Percentiles rank a stretch among this genome's conserved stretches.
phyloP scores from a whole-genome alignment of 257 asterid genomes.

The Solanum chilense region DNA sequence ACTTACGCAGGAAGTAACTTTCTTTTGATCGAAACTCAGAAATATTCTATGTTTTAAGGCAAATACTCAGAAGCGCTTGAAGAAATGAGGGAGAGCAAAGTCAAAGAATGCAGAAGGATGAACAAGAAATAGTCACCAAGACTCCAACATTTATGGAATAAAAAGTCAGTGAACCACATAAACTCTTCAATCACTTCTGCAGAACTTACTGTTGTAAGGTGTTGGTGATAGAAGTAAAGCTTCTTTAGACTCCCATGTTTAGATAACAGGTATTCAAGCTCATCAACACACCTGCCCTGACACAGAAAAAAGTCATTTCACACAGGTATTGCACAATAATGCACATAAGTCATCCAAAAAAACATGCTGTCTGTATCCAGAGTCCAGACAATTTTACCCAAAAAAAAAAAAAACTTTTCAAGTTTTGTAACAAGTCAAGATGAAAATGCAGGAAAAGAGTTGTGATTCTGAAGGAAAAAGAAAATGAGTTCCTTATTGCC shows the following conservation, averaged over 20 bases:
- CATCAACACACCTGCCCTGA: constrained; percentile 86
- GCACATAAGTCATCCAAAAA: background rate
- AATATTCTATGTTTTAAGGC: background rate
- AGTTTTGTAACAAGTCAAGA: background rate
- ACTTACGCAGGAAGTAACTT: background rate
- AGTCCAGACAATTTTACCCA: background rate
- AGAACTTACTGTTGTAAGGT: constrained; percentile 82
- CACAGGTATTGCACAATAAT: background rate
- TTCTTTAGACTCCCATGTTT: constrained; percentile 90
- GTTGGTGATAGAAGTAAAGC: constrained; percentile 94
- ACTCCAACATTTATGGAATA: background rate
- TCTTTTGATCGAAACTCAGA: background rate
- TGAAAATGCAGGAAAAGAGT: background rate
- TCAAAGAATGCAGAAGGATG: background rate
- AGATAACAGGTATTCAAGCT: constrained; percentile 84
- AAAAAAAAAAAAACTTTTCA: background rate
- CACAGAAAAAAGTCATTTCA: constrained; percentile 11
- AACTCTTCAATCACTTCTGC: background rate
- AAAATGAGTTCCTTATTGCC: background rate
- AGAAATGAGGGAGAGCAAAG: background rate
- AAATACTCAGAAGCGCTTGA: background rate
- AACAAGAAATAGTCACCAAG: background rate
- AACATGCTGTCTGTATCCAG: background rate
- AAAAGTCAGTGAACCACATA: background rate
- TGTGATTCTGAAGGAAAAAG: background rate